Evolutionary conservation across 495 filamentous ascomycete species (phyloP), one percentile per base, ranked within the genome.

Genomic region (Lasiosphaeriaceae sp.): DNA sequence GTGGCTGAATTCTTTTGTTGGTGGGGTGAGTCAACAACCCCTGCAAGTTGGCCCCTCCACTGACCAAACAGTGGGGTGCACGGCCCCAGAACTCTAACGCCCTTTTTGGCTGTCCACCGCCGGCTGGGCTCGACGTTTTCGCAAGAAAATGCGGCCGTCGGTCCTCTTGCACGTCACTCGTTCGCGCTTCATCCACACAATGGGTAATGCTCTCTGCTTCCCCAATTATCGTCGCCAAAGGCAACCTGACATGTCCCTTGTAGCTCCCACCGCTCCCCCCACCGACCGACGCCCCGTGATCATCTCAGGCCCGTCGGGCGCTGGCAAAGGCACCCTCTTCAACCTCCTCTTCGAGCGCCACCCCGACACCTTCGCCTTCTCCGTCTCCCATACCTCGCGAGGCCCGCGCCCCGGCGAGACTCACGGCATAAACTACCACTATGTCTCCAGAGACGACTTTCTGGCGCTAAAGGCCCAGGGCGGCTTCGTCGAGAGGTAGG

Each of bases 301-400:
- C 35, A 85, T 96, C 64, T 94, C 87, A 19, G 93, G 90, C 26
- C 92, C 92, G 17, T 87, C 82, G 8, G 92, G 93, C 65, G 82
- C 88, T 11, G 93, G 93, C 45, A 96, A 97, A 81, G 87, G 85
- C 47, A 96, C 93, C 22, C 81, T 97, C 21, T 83, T 94, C 60
- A 85, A 86, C 60, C 76, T 83, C 17, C 85, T 97, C 12, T 77
- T 81, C 63, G 69, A 73, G 48, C 50, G 57, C 56, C 83, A 86
- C 68, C 90, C 90, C 12, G 77, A 86, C 59, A 85, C 78, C 37
- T 96, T 96, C 70, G 84, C 84, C 14, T 89, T 96, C 62, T 90
- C 86, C 41, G 80, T 96, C 49, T 93, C 89, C 34, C 89, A 96
- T 75, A 96, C 92, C 2, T 96, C 92, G 31, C 85, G 92, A 17